Evolutionary conservation across 2,329 filamentous ascomycete genomes (phyloP).

Genomic region (Epichloe gansuensis): DNA sequence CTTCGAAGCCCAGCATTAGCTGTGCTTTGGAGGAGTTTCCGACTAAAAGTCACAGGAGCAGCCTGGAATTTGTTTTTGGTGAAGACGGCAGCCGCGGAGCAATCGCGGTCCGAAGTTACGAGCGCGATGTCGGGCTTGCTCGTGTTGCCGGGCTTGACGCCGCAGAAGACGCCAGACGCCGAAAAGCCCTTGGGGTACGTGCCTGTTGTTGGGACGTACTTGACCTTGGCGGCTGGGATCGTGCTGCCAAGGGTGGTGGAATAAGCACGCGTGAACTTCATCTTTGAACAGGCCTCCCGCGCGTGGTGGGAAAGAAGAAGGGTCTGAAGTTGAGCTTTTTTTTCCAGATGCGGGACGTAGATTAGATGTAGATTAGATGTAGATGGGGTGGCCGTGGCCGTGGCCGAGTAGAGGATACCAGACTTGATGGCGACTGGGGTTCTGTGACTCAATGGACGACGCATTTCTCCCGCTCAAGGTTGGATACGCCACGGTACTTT

Average conservation of each 20-base stretch:
- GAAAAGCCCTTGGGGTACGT: slow-evolving; percentile 85
- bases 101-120: slow-evolving; percentile 74
- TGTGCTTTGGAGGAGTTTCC: slow-evolving; percentile 53
- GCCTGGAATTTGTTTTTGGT: slow-evolving; percentile 98
- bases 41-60: slow-evolving; percentile 79
- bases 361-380: not conserved
- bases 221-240: slow-evolving; percentile 70
- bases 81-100: slow-evolving; percentile 81
- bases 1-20: slow-evolving; percentile 59
- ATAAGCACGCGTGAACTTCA: slow-evolving; percentile 24
- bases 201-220: slow-evolving; percentile 75
- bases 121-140: slow-evolving; percentile 84
- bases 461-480: not conserved
- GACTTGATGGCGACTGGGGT: not conserved
- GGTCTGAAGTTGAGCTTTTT: not conserved
- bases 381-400: not conserved
- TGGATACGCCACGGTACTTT: too few relatives aligned
- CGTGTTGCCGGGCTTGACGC: slow-evolving; percentile 87
- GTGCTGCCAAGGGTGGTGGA: slow-evolving; percentile 17
- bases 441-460: not conserved
- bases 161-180: slow-evolving; percentile 77
- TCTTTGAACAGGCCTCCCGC: slow-evolving; percentile 8
- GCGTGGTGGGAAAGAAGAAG: slow-evolving; percentile 6
- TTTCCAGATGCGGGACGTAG: not conserved
- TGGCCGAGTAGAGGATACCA: too few relatives aligned